Evolutionary conservation across 768 basidiomycete genomes (phyloP).

Genomic region (Crucibulum laeve): DNA sequence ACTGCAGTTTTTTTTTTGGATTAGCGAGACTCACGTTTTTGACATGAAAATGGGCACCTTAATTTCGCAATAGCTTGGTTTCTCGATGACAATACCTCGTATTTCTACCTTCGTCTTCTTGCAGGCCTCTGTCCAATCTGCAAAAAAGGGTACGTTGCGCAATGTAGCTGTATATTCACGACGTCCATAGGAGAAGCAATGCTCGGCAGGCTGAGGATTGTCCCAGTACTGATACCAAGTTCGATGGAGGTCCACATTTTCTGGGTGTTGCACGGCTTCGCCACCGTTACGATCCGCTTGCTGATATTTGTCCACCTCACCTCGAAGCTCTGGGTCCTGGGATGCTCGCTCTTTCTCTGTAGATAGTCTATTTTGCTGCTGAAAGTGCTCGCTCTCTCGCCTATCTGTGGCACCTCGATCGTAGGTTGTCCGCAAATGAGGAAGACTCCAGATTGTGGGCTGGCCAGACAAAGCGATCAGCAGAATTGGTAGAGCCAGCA

Average conservation of each 20-base stretch:
- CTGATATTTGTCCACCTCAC: no score
- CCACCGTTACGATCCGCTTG: background rate
- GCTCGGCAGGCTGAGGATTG: conserved; percentile 13
- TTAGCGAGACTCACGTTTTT: background rate
- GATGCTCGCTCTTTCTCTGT: no score
- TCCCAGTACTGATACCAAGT: conserved; percentile 17
- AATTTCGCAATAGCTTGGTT: conserved; percentile 22
- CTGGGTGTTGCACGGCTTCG: background rate
- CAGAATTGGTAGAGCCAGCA: conserved; percentile 19
- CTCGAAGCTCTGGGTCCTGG: no score
- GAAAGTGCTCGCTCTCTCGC: no score
- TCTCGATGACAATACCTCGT: conserved; percentile 14
- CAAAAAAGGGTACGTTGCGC: conserved; percentile 19
- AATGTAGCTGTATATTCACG: conserved; percentile 26
- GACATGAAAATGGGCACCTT: conserved; percentile 15
- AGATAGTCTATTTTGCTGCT: no score
- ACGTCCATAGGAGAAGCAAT: conserved; percentile 21
- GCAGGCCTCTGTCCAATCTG: conserved; percentile 20
- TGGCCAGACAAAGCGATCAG: conserved; percentile 7
- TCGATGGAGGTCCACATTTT: background rate
- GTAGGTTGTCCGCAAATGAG: no score
- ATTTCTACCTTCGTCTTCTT: conserved; percentile 21
- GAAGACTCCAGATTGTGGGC: no score
- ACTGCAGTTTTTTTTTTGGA: conserved; percentile 10
- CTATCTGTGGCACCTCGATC: no score